Conservation (phyloP, 2,329 filamentous ascomycete genomes). For the Clarireedia paspali region DNA sequence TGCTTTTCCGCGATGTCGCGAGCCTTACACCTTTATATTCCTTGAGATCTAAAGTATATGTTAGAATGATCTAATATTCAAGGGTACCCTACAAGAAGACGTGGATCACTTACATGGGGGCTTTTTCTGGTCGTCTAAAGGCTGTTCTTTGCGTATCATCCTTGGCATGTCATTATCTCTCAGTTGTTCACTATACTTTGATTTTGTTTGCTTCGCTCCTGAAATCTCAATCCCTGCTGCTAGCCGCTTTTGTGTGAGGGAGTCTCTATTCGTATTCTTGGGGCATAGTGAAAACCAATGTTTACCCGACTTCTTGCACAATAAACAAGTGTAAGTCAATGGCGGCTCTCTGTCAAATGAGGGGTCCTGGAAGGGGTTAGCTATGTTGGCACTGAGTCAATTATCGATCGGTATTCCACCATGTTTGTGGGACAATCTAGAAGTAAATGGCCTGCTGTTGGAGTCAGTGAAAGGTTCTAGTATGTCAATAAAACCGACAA, state of each 20-base stretch:
- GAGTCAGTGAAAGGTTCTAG: constrained; percentile 1
- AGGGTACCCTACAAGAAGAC: no score
- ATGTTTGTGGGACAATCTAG: constrained; percentile 36
- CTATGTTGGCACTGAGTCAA: no score
- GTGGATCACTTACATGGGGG: no score
- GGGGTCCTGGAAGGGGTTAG: constrained; percentile 24
- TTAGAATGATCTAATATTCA: no score
- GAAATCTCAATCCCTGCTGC: constrained; percentile 8
- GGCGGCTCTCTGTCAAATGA: constrained; percentile 29
- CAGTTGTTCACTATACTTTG: background rate
- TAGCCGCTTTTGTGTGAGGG: constrained; percentile 30
- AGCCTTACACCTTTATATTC: background rate
- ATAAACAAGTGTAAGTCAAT: constrained; percentile 29
- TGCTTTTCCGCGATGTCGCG: background rate
- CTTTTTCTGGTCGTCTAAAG: no score
- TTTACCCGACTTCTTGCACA: constrained; percentile 29
- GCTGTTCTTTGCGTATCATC: no score
- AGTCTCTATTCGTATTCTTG: constrained; percentile 27
- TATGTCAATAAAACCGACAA: no score
- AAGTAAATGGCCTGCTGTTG: constrained; percentile 32
- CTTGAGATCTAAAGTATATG: no score
- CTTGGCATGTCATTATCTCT: background rate
- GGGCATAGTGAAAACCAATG: constrained; percentile 35
- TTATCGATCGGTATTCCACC: background rate
- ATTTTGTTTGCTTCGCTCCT: no score